Evolutionary conservation across 495 filamentous ascomycete genomes (phyloP), one percentile per base, ranked within the genome.

Genomic region (Aspergillus kassunensis): DNA sequence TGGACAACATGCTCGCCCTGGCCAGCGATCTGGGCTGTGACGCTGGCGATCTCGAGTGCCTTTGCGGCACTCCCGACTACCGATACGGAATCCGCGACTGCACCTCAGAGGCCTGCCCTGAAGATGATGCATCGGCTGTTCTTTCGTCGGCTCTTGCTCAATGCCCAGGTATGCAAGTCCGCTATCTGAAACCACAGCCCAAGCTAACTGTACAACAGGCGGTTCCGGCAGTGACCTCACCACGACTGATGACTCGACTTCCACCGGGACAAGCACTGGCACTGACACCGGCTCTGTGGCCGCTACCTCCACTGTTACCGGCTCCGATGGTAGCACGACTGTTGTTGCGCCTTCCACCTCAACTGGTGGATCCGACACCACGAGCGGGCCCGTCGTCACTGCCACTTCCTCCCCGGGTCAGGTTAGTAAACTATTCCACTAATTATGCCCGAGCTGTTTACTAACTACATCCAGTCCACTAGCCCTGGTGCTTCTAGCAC

Each of bases 71-170:
- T 53, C 42, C 59, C 31, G 61, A 89, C 77, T 95, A 90, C 68
- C 65, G 67, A 53, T 87, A 82, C 61, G 90, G 90, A 62, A 74
- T 95, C 53, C 85, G 81, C 41, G 90, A 95, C 72, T 95, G 90
- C 78, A 80, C 87, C 44, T 66, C 72, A 49, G 66, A 86, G 69
- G 76, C 80, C 44, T 95, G 90, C 75, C 66, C 69, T 12, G 60
- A 66, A 13, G 72, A 73, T 50, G 71, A 78, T 46, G 61, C 69
- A 10, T 53, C 51, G 20, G 65, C 66, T 50, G 71, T 71, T 11
- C 40, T 75, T 27, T 21, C 60, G 11, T 58, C 60, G 66, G 77
- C 71, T 46, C 54, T 66, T 44, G 65, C 61, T 24, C 44, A 64
- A 49, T 71, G 68, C 67, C 62, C 71, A 55, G 58, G 54, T 56